Base-by-base conservation (phyloP, 2,329 filamentous ascomycete genomes). In the Nigrograna mackinnonii region DNA sequence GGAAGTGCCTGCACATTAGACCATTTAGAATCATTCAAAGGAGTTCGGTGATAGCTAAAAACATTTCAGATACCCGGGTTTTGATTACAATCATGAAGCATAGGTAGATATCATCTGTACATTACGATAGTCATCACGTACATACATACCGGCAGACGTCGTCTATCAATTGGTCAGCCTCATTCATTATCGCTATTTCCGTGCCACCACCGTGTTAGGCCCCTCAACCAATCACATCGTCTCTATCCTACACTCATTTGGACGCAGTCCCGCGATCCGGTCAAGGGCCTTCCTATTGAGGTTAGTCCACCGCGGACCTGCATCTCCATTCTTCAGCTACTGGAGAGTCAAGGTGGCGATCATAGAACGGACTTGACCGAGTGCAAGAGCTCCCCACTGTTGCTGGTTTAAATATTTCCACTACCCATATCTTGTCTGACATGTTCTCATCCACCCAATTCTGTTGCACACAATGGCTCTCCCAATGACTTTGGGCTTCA, bases 291-390 rank as follows among this genome's bases (percentile, higher is more conserved):
- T 49, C 62, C 59, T 62, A 37, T 43, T 52, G 13, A 12, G 52
- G 56, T 41, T 64, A 61, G 52, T 21, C 37, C 34, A 37, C 40
- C 51, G 50, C 49, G 50, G 51, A 52, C 49, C 48, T 50, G 46
- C 50, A 50, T 50, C 43, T 47, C 35, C 41, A 38, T 24, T 47
- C 35, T 40, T 36, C 34, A 43, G 35, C 35, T 39, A 39, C 42
- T 37, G 28, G 44, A 32, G 22, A 21, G n/a, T 5, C 30, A 16
- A 19, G 34, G 42, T 54, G 54, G 50, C 54, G 22, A 58, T 47
- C 39, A 24, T n/a, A n/a, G 39, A 35, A 55, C 63, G 60, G 62
- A 58, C 55, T 47, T 60, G 52, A 42, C 61, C 63, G 62, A 57
- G 42, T 22, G 16, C 13, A 17, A n/a, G n/a, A n/a, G n/a, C n/a